Percentiles rank a stretch among this genome's conserved stretches.
Evolutionary conservation across 345 rosid genomes (phyloP).

Genomic region (Eucalyptus rudis): DNA sequence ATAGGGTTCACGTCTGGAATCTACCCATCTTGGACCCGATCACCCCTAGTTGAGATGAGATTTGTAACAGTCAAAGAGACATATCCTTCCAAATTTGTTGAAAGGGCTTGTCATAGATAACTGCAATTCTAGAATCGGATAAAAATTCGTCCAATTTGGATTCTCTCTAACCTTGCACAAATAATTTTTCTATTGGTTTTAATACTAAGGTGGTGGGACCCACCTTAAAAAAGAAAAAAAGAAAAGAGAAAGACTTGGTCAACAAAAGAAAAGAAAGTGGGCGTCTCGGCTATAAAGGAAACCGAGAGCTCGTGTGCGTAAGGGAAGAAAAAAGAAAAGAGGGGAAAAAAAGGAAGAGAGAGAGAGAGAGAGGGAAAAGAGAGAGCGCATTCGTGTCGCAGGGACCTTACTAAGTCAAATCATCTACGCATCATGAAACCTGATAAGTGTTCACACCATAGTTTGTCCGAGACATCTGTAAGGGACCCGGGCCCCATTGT

Average conservation of each 20-base stretch:
- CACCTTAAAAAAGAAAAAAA: no score
- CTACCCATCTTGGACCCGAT: accelerated
- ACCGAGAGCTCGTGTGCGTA: no score
- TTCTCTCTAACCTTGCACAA: neutral
- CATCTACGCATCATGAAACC: neutral
- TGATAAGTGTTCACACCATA: no score
- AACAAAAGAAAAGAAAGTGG: no score
- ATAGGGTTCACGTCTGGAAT: accelerated
- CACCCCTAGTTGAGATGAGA: neutral
- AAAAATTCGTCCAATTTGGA: neutral
- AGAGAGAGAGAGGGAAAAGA: neutral
- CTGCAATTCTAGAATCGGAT: neutral
- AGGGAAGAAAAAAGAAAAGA: no score
- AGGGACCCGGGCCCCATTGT: no score
- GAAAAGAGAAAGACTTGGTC: no score
- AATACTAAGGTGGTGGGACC: neutral
- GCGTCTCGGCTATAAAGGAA: no score
- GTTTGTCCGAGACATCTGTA: no score
- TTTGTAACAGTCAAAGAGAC: neutral
- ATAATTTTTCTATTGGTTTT: neutral
- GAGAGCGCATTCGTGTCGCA: no score
- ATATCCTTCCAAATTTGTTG: neutral
- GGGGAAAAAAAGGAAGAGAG: no score
- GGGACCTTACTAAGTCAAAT: neutral
- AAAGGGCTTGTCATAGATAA: neutral